phyloP scores from a whole-genome alignment of 2,329 filamentous ascomycete species.

The Beauveria medogensis region DNA sequence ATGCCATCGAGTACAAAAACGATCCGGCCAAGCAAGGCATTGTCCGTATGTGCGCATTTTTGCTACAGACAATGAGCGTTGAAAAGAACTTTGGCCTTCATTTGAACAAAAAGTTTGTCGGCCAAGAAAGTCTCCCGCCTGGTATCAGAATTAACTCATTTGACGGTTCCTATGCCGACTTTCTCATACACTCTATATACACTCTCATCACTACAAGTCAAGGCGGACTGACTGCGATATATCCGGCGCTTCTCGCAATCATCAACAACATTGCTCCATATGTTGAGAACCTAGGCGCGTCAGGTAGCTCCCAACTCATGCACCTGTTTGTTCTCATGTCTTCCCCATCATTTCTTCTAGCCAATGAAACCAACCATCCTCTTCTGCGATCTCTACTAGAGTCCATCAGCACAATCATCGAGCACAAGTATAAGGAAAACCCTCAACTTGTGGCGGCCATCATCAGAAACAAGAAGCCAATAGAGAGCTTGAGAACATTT shows the following conservation, averaged over 20 bases:
- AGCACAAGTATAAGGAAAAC: constrained; percentile 80
- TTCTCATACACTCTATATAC: constrained; percentile 90
- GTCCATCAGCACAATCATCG: constrained; percentile 80
- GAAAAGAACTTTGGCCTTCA: constrained; percentile 85
- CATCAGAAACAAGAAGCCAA: constrained; percentile 69
- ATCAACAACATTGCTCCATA: constrained; percentile 91
- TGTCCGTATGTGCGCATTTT: constrained; percentile 94
- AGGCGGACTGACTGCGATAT: constrained; percentile 82
- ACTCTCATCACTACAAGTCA: constrained; percentile 85
- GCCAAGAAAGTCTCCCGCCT: constrained; percentile 76
- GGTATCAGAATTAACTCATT: constrained; percentile 79
- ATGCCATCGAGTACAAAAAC: constrained; percentile 80
- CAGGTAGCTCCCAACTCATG: constrained; percentile 72
- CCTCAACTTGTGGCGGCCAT: constrained; percentile 73
- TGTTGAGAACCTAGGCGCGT: constrained; percentile 64
- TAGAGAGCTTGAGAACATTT: constrained; percentile 78
- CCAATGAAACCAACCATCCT: constrained; percentile 83
- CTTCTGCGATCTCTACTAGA: constrained; percentile 77
- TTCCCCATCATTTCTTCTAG: constrained; percentile 81
- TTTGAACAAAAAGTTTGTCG: constrained; percentile 81
- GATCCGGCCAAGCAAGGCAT: constrained; percentile 85
- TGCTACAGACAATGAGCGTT: constrained; percentile 89
- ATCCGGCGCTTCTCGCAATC: constrained; percentile 83
- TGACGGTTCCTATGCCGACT: constrained; percentile 85
- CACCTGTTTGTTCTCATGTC: constrained; percentile 91